Conservation (phyloP, 352 stramenopile species). For the Globisporangium acanthophoron region DNA sequence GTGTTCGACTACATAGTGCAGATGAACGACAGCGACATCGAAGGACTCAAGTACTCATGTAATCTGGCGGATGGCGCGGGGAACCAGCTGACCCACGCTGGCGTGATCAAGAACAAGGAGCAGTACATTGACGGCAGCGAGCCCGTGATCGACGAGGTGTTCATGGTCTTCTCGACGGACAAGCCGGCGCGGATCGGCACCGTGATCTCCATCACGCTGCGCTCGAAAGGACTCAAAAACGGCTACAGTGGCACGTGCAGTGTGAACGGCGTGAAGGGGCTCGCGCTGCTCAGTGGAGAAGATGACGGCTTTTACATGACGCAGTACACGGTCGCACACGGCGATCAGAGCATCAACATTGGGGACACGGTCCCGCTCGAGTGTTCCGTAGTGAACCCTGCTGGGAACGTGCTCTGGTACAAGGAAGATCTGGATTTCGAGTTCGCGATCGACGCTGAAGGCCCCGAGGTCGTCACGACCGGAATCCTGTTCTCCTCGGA, state of each 20-base stretch:
- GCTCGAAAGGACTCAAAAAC: constrained; percentile 26
- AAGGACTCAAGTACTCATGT: constrained; percentile 29
- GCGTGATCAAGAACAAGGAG: constrained; percentile 19
- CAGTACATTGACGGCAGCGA: constrained; percentile 31
- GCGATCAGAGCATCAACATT: constrained; percentile 29
- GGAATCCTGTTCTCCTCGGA: constrained; percentile 55
- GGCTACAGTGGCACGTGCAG: constrained; percentile 45
- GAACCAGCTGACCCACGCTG: constrained; percentile 18
- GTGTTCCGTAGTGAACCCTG: constrained; percentile 34
- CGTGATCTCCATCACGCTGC: constrained; percentile 50
- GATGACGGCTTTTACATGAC: constrained; percentile 64
- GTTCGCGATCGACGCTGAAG: constrained; percentile 51
- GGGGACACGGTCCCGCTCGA: constrained; percentile 31
- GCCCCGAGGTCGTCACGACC: constrained; percentile 33
- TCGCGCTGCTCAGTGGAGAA: constrained; percentile 35
- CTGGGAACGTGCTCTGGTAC: constrained; percentile 36
- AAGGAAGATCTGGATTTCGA: constrained; percentile 30
- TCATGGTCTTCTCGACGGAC: constrained; percentile 60
- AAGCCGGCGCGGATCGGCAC: constrained; percentile 49
- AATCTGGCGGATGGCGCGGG: constrained; percentile 22
- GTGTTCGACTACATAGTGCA: constrained; percentile 36
- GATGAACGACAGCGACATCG: constrained; percentile 35
- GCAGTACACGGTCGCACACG: constrained; percentile 45
- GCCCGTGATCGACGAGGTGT: constrained; percentile 33
- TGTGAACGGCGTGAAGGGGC: constrained; percentile 38